phyloP scores from a whole-genome alignment of 1,284 basidiomycete genomes.

The Heterobasidion irregulare region DNA sequence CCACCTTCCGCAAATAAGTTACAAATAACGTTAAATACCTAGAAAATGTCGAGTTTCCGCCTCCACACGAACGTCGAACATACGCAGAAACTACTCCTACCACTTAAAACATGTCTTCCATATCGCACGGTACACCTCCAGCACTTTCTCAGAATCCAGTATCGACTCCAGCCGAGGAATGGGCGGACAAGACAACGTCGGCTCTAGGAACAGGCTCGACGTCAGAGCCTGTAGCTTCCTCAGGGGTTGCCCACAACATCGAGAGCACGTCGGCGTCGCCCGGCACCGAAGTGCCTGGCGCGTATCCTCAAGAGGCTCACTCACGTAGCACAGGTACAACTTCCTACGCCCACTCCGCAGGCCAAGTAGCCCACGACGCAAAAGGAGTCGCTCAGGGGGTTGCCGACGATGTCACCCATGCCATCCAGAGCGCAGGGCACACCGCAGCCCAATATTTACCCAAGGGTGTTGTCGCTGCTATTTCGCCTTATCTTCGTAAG shows the following conservation, averaged over 20 bases:
- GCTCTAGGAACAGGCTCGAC: background rate
- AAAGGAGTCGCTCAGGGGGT: background rate
- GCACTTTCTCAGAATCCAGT: background rate
- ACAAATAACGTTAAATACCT: no score
- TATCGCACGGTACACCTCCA: background rate
- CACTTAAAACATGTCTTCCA: background rate
- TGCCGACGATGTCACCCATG: conserved; percentile 7
- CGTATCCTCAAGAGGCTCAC: background rate
- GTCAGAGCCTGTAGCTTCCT: background rate
- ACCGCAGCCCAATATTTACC: conserved; percentile 20
- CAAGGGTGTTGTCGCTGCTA: conserved; percentile 16
- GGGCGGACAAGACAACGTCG: conserved; percentile 1
- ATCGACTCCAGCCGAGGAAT: conserved; percentile 3
- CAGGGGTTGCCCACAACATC: background rate
- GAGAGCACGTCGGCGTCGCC: background rate
- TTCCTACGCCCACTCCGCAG: background rate
- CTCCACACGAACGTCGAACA: no score
- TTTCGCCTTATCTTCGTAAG: conserved; percentile 21
- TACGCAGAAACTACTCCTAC: no score
- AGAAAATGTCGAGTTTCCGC: no score
- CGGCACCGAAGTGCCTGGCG: background rate
- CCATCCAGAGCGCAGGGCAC: conserved; percentile 13
- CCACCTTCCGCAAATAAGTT: background rate
- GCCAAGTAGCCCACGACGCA: background rate
- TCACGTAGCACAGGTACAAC: background rate